Evolutionary conservation across 352 stramenopile species (phyloP), one percentile per base, ranked within the genome.

Genomic region (Phytophthora podocarpi): DNA sequence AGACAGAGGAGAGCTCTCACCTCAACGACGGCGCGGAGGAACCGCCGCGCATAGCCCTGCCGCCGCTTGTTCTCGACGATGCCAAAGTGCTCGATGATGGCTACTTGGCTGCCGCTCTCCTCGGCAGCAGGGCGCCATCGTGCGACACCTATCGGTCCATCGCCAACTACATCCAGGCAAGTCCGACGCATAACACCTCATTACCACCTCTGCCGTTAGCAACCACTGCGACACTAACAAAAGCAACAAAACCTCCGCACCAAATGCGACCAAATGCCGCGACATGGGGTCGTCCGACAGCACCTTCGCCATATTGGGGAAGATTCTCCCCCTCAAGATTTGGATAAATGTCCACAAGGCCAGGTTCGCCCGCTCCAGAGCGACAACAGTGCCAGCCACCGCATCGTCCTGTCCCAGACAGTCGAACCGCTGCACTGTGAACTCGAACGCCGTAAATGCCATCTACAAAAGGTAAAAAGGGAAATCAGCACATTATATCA

Each of bases 241-340:
- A 11, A 37, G 13, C 13, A 6, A 10, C 30, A 35, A 64, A 45
- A 20, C 11, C 21, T 52, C 67, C 80, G 45, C 43, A 93, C 85
- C 74, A 42, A 89, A 89, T 11, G 80, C 77, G 16, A 93, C 62
- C 28, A 90, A 58, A 59, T 93, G 82, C 24, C 80, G 58, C 34
- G 70, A 74, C 6, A 41, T 61, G 1, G 68, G 49, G 49, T 88
- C 82, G 4, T 76, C 72, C 9, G 59, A 50, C 12, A 75, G 55
- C 18, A 83, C 64, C 11, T 55, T 60, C 28, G 41, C 21, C 36
- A 59, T 48, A 36, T 42, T 43, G 0, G 72, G 59, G 57, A 83
- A 89, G 52, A 91, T 80, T 34, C 70, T 66, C 11, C 53, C 39
- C 3, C 82, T 70, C 18, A 91, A 55, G 21, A 91, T 76, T 53